Evolutionary conservation across 805 yeast species (phyloP).

Genomic region (Limtongia smithiae): DNA sequence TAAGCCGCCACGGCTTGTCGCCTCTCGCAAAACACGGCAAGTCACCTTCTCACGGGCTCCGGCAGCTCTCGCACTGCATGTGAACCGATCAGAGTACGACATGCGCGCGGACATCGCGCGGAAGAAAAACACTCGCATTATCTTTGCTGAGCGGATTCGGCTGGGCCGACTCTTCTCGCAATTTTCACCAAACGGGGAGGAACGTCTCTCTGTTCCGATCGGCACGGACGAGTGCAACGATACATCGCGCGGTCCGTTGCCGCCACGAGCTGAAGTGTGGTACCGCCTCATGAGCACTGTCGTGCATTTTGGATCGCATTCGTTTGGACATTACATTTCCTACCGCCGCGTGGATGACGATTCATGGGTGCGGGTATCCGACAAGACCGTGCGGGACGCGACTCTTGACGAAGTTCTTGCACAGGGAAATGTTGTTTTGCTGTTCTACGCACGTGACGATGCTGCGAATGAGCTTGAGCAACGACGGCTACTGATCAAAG

Average conservation of each 20-base stretch:
- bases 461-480: neutral
- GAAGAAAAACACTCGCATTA: slow-evolving; percentile 79
- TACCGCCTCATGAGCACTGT: slow-evolving; percentile 82
- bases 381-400: slow-evolving; percentile 78
- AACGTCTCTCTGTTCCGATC: too few relatives aligned
- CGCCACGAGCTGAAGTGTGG: slow-evolving; percentile 36
- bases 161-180: too few relatives aligned
- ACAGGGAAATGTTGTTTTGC: slow-evolving; percentile 81
- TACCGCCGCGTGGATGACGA: slow-evolving; percentile 55
- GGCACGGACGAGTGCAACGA: too few relatives aligned
- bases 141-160: slow-evolving; percentile 55
- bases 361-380: slow-evolving; percentile 94
- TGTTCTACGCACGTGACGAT: slow-evolving; percentile 59
- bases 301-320: slow-evolving; percentile 87
- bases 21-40: slow-evolving; percentile 78
- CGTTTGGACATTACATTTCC: slow-evolving; percentile 83
- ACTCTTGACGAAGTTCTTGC: slow-evolving; percentile 78
- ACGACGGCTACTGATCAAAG: neutral
- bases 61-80: slow-evolving; percentile 75
- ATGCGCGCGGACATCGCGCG: slow-evolving; percentile 75
- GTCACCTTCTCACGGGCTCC: slow-evolving; percentile 75
- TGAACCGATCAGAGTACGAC: slow-evolving; percentile 90
- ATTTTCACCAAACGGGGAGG: too few relatives aligned
- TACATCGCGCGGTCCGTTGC: too few relatives aligned
- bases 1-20: slow-evolving; percentile 55